Evolutionary conservation across 2,329 filamentous ascomycete species (phyloP), one percentile per base, ranked within the genome.

Genomic region (Aspergillus arachidicola): DNA sequence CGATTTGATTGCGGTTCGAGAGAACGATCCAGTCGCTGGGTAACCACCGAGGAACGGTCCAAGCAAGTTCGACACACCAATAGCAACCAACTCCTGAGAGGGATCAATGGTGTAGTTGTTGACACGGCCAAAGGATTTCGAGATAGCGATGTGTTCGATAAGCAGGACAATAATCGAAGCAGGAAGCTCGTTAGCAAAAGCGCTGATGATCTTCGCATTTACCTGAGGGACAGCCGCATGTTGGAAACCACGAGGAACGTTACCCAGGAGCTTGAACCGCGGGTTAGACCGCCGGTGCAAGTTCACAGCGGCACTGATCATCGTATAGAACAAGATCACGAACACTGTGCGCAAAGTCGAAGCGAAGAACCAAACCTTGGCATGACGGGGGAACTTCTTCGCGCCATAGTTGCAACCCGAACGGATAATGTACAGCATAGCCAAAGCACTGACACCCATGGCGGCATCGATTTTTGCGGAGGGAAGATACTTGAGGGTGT

Each of bases 51-150:
- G 84, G 81, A 98, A 97, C 2, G 95, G 93, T 0, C 92, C 94
- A 9, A 98, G 84, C 43, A 98, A 83, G 75, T 98, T 98, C 41
- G 90, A 91, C 30, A 97, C 87, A 66, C 94, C 94, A 68, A 98
- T 97, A 26, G 93, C 94, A 54, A 99, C 92, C 80, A 99, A 86
- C 76, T 99, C 94, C 76, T 99, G 94, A 0, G 94, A 97, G 0
- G 95, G 94, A 70, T 97, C 89, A 75, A 99, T 97, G 19, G 88
- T 90, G 79, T 99, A 99, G 81, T 97, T 96, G 82, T 97, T 98
- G 71, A 97, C 87, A 63, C 94, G 87, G 11, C 95, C 95, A 70
- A 99, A 98, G 0, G 94, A 97, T 78, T 98, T 99, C 21, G 94
- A 93, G 66, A 98, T 97, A 55, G 94, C 93, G 71, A 98, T 97